Percentiles rank a stretch among this genome's conserved stretches.
These are phyloP conservation scores for Suillus americanus DNA, from an alignment of 768 basidiomycete genomes.

Conservation along the genomic window DNA sequence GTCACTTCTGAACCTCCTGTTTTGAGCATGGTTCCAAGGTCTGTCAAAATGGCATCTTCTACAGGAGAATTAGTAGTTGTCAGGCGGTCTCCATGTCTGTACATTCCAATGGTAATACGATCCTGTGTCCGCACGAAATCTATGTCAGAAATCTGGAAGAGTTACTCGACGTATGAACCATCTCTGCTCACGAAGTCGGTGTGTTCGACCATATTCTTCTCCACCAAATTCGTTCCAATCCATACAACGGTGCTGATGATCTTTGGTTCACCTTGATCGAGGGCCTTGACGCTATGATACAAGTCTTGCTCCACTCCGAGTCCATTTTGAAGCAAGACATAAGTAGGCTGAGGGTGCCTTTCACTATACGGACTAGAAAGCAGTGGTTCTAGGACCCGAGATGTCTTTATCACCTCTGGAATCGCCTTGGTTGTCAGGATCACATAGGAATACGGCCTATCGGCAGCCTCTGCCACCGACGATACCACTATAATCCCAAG, in stretches of 20 bases:
- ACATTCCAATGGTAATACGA: constrained; percentile 51
- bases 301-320: constrained; percentile 63
- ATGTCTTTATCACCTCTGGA: constrained; percentile 61
- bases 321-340: constrained; percentile 68
- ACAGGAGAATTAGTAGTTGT: constrained; percentile 39
- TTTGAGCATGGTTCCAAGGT: constrained; percentile 44
- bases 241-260: constrained; percentile 57
- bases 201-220: constrained; percentile 44
- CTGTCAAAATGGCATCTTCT: constrained; percentile 44
- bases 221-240: constrained; percentile 50
- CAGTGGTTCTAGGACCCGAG: constrained; percentile 55
- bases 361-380: constrained; percentile 48
- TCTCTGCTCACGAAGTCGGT: neutral
- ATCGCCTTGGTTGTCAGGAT: constrained; percentile 70
- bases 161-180: neutral
- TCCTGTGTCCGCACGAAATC: constrained; percentile 38
- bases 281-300: constrained; percentile 47
- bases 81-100: constrained; percentile 44
- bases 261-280: constrained; percentile 44
- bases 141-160: neutral
- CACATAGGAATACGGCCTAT: constrained; percentile 61
- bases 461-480: constrained; percentile 59
- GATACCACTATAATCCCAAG: constrained; percentile 47
- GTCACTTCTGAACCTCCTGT: constrained; percentile 47
- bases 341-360: constrained; percentile 20